These are phyloP conservation scores for Fusarium pseudoanthophilum DNA, from an alignment of 2,329 filamentous ascomycete species.

Conservation along the genomic window DNA sequence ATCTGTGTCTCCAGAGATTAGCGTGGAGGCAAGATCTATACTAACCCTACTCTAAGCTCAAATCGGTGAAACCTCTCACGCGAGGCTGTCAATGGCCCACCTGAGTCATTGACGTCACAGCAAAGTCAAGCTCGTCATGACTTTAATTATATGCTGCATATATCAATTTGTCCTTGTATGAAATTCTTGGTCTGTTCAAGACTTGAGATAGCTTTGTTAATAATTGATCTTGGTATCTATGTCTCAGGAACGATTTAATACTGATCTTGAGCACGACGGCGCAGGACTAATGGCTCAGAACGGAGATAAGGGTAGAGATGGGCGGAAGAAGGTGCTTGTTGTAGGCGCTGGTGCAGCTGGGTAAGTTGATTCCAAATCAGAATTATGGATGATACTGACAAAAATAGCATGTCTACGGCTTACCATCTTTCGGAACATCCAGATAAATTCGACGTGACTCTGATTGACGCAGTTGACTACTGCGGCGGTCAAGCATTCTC, in stretches of 20 bases:
- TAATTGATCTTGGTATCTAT: background rate
- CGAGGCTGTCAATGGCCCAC: background rate
- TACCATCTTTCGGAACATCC: conserved; percentile 21
- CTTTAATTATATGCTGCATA: background rate
- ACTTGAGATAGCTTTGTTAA: background rate
- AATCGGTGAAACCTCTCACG: background rate
- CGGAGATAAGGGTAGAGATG: conserved; percentile 14
- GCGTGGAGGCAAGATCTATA: conserved; percentile 8
- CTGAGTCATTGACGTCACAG: conserved; percentile 35
- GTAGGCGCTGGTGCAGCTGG: conserved; percentile 33
- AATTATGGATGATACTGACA: background rate
- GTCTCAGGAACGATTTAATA: background rate
- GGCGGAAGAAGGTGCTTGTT: conserved; percentile 13
- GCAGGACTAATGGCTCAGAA: conserved; percentile 28
- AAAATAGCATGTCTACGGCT: conserved; percentile 23
- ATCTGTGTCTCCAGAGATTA: background rate
- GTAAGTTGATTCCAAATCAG: background rate
- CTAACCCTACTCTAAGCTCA: conserved; percentile 5
- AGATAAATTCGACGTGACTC: conserved; percentile 25
- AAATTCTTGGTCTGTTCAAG: background rate
- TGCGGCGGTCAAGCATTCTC: conserved; percentile 32
- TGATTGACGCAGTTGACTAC: conserved; percentile 30
- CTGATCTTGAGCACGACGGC: conserved; percentile 24
- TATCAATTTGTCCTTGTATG: background rate
- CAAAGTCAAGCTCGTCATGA: conserved; percentile 37